Conservation (phyloP, 768 basidiomycete species). For the Leccinum fibrillosum region DNA sequence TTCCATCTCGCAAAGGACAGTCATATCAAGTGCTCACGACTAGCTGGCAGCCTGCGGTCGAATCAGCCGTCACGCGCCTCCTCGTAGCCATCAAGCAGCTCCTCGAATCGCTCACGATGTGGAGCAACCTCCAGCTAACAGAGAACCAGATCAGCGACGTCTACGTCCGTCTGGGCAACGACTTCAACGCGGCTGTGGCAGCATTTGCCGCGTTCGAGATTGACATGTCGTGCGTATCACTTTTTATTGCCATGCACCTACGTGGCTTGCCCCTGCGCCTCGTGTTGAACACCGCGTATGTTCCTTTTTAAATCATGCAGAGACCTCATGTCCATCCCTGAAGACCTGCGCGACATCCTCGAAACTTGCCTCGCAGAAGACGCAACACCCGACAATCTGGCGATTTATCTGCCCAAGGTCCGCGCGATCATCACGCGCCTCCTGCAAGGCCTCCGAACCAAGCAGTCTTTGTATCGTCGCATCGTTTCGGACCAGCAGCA, state of each 20-base stretch:
- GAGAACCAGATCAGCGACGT: slow-evolving; percentile 91
- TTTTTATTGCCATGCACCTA: slow-evolving; percentile 4
- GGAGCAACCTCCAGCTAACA: slow-evolving; percentile 70
- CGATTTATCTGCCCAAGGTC: slow-evolving; percentile 86
- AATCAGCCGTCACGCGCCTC: slow-evolving; percentile 87
- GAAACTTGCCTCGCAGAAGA: slow-evolving; percentile 92
- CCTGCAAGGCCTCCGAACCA: slow-evolving; percentile 88
- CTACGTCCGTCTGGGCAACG: slow-evolving; percentile 94
- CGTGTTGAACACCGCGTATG: slow-evolving; percentile 16
- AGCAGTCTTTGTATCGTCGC: slow-evolving; percentile 85
- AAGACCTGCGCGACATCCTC: slow-evolving; percentile 83
- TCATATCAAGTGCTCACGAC: not conserved
- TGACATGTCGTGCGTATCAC: slow-evolving; percentile 76
- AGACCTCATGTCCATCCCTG: slow-evolving; percentile 83
- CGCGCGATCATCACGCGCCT: slow-evolving; percentile 89
- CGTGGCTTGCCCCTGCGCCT: not conserved
- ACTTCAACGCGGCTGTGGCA: slow-evolving; percentile 91
- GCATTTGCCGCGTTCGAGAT: slow-evolving; percentile 86
- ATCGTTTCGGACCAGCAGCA: slow-evolving; percentile 62
- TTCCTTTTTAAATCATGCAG: slow-evolving; percentile 38
- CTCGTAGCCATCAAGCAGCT: slow-evolving; percentile 94
- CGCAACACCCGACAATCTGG: slow-evolving; percentile 79
- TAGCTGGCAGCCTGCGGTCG: slow-evolving; percentile 68
- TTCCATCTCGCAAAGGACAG: not conserved
- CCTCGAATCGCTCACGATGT: slow-evolving; percentile 83